Percentiles rank a stretch among this genome's conserved stretches.
phyloP scores from a whole-genome alignment of 108 stramenopile genomes.

The Schizochytrium sp. region DNA sequence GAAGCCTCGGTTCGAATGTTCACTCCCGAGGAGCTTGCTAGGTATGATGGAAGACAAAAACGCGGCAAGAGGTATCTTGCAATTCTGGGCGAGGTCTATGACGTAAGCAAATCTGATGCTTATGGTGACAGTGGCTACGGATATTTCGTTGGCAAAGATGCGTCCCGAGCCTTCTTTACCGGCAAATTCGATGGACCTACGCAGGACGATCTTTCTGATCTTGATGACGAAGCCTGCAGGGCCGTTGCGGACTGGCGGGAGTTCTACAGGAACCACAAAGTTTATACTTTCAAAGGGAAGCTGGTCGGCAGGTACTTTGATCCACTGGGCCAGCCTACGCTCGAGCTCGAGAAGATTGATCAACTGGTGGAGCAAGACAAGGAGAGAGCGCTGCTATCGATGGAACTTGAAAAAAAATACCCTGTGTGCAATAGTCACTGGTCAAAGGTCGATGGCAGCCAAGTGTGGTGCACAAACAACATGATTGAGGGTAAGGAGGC shows the following conservation, averaged over 20 bases:
- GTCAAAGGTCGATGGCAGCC: neutral
- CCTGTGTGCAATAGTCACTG: conserved; percentile 20
- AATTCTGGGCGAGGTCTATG: conserved; percentile 25
- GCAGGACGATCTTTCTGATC: conserved; percentile 9
- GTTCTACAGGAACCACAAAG: conserved; percentile 22
- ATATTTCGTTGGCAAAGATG: conserved; percentile 48
- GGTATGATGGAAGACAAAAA: neutral
- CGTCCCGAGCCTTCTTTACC: neutral
- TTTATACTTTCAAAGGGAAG: neutral
- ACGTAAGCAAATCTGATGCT: neutral
- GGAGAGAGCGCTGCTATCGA: neutral
- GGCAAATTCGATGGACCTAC: neutral
- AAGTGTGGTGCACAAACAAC: conserved; percentile 31
- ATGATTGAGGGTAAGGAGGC: neutral
- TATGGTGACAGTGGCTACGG: conserved; percentile 39
- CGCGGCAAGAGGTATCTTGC: conserved; percentile 37
- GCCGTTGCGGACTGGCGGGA: neutral
- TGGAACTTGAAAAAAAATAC: neutral
- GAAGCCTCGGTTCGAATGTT: neutral
- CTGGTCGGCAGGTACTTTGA: neutral
- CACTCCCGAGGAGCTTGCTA: conserved; percentile 30
- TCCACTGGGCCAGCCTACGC: conserved; percentile 21
- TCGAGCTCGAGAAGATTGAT: conserved; percentile 15
- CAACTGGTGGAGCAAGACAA: neutral
- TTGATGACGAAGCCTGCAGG: neutral